A percentile compares a stretch with the other conserved stretches of the same genome.
Conservation (phyloP, 2,329 filamentous ascomycete genomes). For the Aspergillus eucalypticola region DNA sequence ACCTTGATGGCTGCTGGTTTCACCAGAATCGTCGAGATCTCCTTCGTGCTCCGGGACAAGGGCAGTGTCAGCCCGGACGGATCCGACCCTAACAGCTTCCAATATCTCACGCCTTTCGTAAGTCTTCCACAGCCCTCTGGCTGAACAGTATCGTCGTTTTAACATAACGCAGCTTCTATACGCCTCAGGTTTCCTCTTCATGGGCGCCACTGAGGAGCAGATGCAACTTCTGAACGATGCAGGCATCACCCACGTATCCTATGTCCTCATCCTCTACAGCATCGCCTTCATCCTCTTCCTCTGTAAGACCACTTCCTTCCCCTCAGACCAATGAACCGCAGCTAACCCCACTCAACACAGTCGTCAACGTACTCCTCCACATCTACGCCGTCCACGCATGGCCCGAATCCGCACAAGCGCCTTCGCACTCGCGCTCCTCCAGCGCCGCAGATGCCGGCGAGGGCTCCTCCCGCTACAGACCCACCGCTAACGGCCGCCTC, state of each 20-base stretch:
- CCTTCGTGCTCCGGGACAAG: constrained; percentile 78
- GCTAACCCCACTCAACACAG: constrained; percentile 36
- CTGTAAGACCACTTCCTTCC: constrained; percentile 52
- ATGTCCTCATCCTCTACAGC: constrained; percentile 88
- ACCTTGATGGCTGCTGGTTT: constrained; percentile 88
- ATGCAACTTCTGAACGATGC: constrained; percentile 75
- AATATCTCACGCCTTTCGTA: constrained; percentile 70
- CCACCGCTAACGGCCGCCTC: constrained; percentile 9
- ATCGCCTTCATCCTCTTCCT: constrained; percentile 88
- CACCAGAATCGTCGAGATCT: constrained; percentile 84
- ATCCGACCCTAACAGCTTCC: constrained; percentile 69
- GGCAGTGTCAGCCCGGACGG: constrained; percentile 66
- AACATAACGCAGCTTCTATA: constrained; percentile 69
- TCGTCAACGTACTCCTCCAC: constrained; percentile 80
- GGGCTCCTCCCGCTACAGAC: constrained; percentile 18
- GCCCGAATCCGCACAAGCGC: constrained; percentile 38
- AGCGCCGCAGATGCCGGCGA: constrained; percentile 19
- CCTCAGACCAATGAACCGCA: constrained; percentile 4
- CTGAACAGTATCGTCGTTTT: constrained; percentile 22
- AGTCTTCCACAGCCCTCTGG: constrained; percentile 42
- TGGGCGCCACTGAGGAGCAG: constrained; percentile 96
- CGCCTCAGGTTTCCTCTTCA: constrained; percentile 92
- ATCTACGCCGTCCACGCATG: constrained; percentile 71
- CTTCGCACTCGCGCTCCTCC: constrained; percentile 9
- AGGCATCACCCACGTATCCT: constrained; percentile 83